Evolutionary conservation across 495 filamentous ascomycete genomes (phyloP).

Genomic region (Hyaloscypha finlandica): DNA sequence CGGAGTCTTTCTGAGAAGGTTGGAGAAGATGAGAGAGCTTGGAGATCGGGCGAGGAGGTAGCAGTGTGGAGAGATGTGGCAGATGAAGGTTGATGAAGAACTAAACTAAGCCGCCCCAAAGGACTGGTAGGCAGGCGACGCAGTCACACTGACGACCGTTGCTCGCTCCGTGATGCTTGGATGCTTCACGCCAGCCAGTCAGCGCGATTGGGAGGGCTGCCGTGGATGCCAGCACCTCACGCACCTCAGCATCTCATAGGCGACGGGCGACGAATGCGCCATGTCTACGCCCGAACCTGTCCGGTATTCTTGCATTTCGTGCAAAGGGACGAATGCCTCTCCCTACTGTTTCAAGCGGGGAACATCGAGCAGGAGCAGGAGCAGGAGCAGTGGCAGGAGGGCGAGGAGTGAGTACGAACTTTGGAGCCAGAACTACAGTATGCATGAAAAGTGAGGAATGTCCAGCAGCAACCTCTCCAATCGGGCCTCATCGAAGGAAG

Average conservation of each 20-base stretch:
- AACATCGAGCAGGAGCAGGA: neutral
- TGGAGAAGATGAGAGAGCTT: slow-evolving; percentile 3
- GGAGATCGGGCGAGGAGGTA: neutral
- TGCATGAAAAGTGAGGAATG: slow-evolving; percentile 23
- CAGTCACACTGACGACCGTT: slow-evolving; percentile 23
- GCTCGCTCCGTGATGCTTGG: neutral
- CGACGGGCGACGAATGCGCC: slow-evolving; percentile 14
- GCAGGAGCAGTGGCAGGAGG: slow-evolving; percentile 1
- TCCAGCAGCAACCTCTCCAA: slow-evolving; percentile 3
- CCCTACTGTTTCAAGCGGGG: slow-evolving; percentile 9
- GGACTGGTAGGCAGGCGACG: neutral
- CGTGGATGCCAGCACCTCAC: slow-evolving; percentile 18
- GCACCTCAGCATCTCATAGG: slow-evolving; percentile 19
- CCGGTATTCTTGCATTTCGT: slow-evolving; percentile 8
- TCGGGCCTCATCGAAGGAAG: neutral
- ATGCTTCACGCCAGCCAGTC: neutral
- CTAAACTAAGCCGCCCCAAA: neutral
- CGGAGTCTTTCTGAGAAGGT: slow-evolving; percentile 8
- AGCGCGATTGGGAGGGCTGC: slow-evolving; percentile 9
- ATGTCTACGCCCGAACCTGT: slow-evolving; percentile 5
- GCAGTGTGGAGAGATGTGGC: slow-evolving; percentile 1
- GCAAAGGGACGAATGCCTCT: slow-evolving; percentile 13
- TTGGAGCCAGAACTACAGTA: slow-evolving; percentile 17
- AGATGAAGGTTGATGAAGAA: slow-evolving; percentile 2
- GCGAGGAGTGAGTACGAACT: neutral